Base-by-base conservation (phyloP, 768 basidiomycete genomes). In the Kwoniella pini region DNA sequence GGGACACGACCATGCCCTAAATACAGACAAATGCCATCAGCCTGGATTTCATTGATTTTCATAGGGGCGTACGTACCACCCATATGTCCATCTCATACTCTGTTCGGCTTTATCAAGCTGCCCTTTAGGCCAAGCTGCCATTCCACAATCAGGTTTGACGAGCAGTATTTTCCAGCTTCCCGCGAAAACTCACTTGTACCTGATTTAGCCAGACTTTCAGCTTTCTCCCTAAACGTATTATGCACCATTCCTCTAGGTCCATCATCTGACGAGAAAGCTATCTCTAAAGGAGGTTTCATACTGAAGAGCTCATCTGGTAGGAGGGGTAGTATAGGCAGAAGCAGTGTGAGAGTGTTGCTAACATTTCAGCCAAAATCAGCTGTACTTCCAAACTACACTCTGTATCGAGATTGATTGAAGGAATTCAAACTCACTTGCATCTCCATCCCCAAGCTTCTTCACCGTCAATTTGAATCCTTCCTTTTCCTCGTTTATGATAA, bases 1-100 rank as follows among this genome's bases (percentile, higher is more conserved):
- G 13, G 71, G 71, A 64, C 71, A 72, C 13, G 71, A 33, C 71
- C 71, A 72, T 39, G 48, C 40, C 68, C 64, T 69, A 30, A n/a
- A 2, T 11, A n/a, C n/a, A n/a, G n/a, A n/a, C n/a, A n/a, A n/a
- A n/a, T n/a, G n/a, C 24, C 3, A 24, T 24, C 49, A 49, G 43
- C 49, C 33, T 36, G 7, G 15, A 36, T 36, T 36, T 36, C n/a
- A n/a, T n/a, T n/a, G n/a, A n/a, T n/a, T n/a, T n/a, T n/a, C n/a
- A n/a, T n/a, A n/a, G n/a, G n/a, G n/a, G n/a, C n/a, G n/a, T n/a
- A n/a, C n/a, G 30, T n/a, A 69, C 71, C 71, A 72, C 43, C 71
- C 71, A 50, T 69, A 68, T 0, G 71, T 72, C 68, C 68, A 69
- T 7, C 68, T 48, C 71, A 72, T 72, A 22, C 62, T 49, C 22